Conservation (phyloP, 2,329 filamentous ascomycete genomes). For the Teratosphaeria gauchensis region DNA sequence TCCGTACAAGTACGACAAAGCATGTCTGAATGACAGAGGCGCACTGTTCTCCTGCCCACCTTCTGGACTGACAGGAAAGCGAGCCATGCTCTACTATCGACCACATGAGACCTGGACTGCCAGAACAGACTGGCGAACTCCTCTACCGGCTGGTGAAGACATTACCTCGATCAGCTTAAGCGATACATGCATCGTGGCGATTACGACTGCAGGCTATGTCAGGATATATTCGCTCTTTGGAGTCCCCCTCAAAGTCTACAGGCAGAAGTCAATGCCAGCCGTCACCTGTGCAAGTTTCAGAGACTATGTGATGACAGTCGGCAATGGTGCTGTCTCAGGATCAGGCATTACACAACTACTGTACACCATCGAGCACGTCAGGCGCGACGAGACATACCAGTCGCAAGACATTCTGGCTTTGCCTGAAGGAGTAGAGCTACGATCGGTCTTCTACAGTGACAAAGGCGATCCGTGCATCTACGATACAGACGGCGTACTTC, state of each 20-base stretch:
- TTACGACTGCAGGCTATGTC: conserved; percentile 78
- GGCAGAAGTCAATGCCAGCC: conserved; percentile 80
- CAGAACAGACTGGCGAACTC: conserved; percentile 79
- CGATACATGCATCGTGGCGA: conserved; percentile 82
- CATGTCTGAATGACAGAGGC: conserved; percentile 76
- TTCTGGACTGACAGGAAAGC: conserved; percentile 42
- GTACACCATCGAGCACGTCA: conserved; percentile 92
- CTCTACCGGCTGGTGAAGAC: conserved; percentile 77
- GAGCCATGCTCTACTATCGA: conserved; percentile 85
- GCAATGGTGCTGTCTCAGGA: conserved; percentile 75
- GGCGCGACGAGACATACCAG: conserved; percentile 86
- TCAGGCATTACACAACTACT: conserved; percentile 69
- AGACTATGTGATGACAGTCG: conserved; percentile 92
- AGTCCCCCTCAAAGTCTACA: conserved; percentile 76
- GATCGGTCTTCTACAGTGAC: conserved; percentile 85
- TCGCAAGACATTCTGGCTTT: conserved; percentile 87
- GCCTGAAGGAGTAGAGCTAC: conserved; percentile 61
- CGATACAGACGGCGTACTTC: conserved; percentile 78
- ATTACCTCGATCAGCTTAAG: conserved; percentile 83
- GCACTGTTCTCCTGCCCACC: conserved; percentile 76
- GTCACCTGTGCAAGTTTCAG: conserved; percentile 91
- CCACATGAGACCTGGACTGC: conserved; percentile 96
- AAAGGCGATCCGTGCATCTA: conserved; percentile 95
- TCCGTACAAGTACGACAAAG: conserved; percentile 91
- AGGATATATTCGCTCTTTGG: conserved; percentile 90